These are phyloP conservation scores for Lobosporangium transversale DNA, from an alignment of 192 early-diverging fungal genomes.

Conservation along the genomic window DNA sequence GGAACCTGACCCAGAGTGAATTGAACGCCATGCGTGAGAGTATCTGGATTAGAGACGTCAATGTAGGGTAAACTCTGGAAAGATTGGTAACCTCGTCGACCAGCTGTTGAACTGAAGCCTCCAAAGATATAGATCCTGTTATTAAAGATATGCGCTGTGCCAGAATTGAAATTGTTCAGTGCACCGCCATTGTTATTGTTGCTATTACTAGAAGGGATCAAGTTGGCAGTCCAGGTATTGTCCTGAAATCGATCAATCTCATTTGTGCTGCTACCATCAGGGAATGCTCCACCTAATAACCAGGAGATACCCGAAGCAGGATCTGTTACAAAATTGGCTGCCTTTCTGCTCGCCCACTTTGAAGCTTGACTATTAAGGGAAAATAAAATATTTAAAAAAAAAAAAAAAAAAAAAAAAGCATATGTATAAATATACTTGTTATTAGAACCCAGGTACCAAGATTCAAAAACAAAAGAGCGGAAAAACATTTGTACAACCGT, in stretches of 20 bases:
- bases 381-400: not conserved
- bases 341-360: slow-evolving; percentile 10
- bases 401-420: too few relatives aligned
- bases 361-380: slow-evolving; percentile 26
- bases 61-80: slow-evolving; percentile 16
- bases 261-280: slow-evolving; percentile 20
- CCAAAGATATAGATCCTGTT: slow-evolving; percentile 33
- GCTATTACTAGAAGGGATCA: too few relatives aligned
- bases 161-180: slow-evolving; percentile 20
- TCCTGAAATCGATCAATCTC: slow-evolving; percentile 25
- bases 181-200: not conserved
- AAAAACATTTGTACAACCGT: not conserved
- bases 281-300: slow-evolving; percentile 19
- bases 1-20: slow-evolving; percentile 20
- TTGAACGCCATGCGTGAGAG: slow-evolving; percentile 17
- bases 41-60: slow-evolving; percentile 1
- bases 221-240: slow-evolving; percentile 1
- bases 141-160: slow-evolving; percentile 10
- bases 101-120: slow-evolving; percentile 13
- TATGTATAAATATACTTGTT: not conserved
- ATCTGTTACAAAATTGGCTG: slow-evolving; percentile 22
- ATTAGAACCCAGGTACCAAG: not conserved
- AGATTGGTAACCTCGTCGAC: slow-evolving; percentile 20
- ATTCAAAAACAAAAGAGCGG: not conserved
- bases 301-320: slow-evolving; percentile 9